Evolutionary conservation across 331 rosid species (phyloP), one percentile per base, ranked within the genome.

Genomic region (Rhamnella rubrinervis): DNA sequence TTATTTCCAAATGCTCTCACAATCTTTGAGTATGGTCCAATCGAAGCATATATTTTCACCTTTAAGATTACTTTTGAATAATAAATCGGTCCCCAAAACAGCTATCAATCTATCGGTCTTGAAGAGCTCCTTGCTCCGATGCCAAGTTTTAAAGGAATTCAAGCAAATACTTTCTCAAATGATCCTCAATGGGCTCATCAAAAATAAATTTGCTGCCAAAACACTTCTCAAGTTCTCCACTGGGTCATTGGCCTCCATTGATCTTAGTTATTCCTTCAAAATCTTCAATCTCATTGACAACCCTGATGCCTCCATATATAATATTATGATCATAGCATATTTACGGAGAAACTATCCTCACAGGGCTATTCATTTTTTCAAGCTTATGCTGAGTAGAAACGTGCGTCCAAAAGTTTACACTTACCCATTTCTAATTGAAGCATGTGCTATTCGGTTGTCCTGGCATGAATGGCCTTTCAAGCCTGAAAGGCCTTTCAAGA

Each of bases 251-350:
- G 23, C 69, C 74, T 72, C 80, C 49, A 17, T 76, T 70, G 78
- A 70, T 69, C 41, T 77, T 50, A 77, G 73, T 55, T 76, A 69
- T 73, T 71, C 85, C 11, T 23, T 71, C 6, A 63, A 69, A 56
- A 65, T 87, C 66, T 82, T 87, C 72, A 74, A 55, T 37, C 77
- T 38, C 40, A 72, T 87, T 58, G 87, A 84, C 74, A 73, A 72
- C 73, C 46, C 87, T n/a, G 84, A 82, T 78, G 83, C 82, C 58
- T 87, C 80, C 66, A 84, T 73, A 49, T 87, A 89, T 89, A 87
- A 87, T 61, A 82, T 82, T 23, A 79, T 87, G 85, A 87, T 84
- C 82, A 83, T 82, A 35, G 79, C 92, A 5, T 82, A 75, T 41
- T 61, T 75, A 41, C 84, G 80, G 23, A 73, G 76, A 70, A 72